Evolutionary conservation across 2,329 filamentous ascomycete species (phyloP).

Genomic region (Penicillium occitanis): DNA sequence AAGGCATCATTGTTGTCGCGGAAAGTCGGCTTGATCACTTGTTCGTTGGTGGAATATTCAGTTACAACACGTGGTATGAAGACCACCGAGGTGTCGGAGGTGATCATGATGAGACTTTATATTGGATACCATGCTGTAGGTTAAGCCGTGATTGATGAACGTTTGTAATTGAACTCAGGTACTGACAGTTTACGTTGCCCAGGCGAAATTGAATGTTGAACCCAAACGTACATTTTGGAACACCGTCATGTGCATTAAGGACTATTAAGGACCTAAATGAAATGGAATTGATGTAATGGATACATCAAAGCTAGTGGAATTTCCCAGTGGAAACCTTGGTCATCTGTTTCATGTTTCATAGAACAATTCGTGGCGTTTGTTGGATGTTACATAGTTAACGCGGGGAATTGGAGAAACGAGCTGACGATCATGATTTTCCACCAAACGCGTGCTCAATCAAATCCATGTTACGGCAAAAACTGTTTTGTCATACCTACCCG

Average conservation of each 20-base stretch:
- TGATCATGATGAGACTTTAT: background rate
- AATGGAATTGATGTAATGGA: background rate
- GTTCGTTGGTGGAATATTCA: background rate
- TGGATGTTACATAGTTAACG: background rate
- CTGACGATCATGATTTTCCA: background rate
- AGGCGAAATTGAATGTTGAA: background rate
- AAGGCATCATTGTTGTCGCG: background rate
- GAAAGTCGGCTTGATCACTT: background rate
- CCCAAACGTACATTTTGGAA: background rate
- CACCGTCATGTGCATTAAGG: background rate
- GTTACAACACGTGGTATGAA: background rate
- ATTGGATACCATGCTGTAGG: background rate
- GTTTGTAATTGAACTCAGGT: background rate
- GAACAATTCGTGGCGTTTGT: background rate
- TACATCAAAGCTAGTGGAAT: background rate
- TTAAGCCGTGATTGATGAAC: background rate
- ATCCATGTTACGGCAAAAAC: background rate
- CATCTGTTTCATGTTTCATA: background rate
- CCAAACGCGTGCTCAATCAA: background rate
- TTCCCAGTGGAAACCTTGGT: background rate
- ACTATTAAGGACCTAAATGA: background rate
- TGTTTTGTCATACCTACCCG: too few relatives aligned
- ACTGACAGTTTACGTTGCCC: background rate
- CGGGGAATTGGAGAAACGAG: background rate
- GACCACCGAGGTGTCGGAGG: background rate